These are phyloP conservation scores for Orbilia quercus DNA, from an alignment of 2,329 filamentous ascomycete species.

Conservation along the genomic window DNA sequence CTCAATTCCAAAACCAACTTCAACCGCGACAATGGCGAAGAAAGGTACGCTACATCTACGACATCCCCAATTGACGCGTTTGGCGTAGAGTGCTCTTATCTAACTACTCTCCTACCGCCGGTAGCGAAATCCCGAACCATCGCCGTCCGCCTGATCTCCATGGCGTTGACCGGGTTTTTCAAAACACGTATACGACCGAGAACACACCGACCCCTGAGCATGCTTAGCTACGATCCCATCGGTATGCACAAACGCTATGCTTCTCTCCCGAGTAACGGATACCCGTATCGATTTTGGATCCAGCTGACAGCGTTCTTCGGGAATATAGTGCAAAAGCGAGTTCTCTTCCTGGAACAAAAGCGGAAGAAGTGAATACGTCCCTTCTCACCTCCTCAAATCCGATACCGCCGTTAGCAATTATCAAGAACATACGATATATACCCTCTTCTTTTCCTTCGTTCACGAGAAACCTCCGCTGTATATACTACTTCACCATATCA, in stretches of 20 bases:
- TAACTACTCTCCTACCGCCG: constrained; percentile 6
- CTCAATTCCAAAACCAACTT: constrained; percentile 12
- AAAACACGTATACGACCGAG: constrained; percentile 88
- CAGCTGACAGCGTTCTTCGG: not conserved
- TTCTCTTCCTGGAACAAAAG: constrained; percentile 94
- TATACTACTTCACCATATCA: not conserved
- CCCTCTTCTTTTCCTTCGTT: not conserved
- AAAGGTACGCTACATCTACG: constrained; percentile 35
- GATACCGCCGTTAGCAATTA: not conserved
- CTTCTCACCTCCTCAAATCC: constrained; percentile 1
- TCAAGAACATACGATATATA: not conserved
- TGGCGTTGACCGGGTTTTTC: constrained; percentile 99
- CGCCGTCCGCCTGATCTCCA: constrained; percentile 91
- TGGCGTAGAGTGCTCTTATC: not conserved
- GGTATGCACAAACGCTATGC: constrained; percentile 68
- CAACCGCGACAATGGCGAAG: constrained; percentile 56
- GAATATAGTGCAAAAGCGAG: constrained; percentile 84
- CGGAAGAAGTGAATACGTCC: constrained; percentile 66
- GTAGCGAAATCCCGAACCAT: constrained; percentile 92
- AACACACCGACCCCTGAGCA: constrained; percentile 83
- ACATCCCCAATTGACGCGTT: not conserved
- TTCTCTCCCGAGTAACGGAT: not conserved
- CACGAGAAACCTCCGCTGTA: not conserved
- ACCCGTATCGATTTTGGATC: not conserved
- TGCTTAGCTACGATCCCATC: constrained; percentile 99